phyloP scores from a whole-genome alignment of 2,329 filamentous ascomycete genomes.

The Curvularia hawaiiensis region DNA sequence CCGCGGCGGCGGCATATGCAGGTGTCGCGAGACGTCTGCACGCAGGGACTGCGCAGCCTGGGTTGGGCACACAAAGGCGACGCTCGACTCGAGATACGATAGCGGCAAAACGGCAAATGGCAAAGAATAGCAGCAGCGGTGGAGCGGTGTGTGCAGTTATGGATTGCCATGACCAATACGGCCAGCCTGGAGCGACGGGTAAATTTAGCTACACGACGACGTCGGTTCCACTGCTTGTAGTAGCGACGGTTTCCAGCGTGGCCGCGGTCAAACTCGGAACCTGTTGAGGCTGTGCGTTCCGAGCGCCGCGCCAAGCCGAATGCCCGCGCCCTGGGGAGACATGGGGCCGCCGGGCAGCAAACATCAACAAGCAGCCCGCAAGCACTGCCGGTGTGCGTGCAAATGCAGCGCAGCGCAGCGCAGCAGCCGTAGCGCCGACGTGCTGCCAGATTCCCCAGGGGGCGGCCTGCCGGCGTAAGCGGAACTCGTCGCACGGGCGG shows the following conservation, averaged over 20 bases:
- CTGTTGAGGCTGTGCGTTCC: slow-evolving; percentile 33
- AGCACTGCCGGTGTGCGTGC: too few relatives aligned
- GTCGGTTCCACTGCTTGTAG: slow-evolving; percentile 3
- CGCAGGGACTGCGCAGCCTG: slow-evolving; percentile 8
- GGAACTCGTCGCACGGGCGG: slow-evolving; percentile 22
- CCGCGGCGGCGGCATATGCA: slow-evolving; percentile 19
- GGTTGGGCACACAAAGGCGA: slow-evolving; percentile 2
- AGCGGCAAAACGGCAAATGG: slow-evolving; percentile 9
- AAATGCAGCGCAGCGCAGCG: slow-evolving; percentile 6
- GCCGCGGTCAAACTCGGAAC: slow-evolving; percentile 44
- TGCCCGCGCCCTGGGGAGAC: slow-evolving; percentile 3
- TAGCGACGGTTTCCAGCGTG: slow-evolving; percentile 42
- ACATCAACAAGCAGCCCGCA: slow-evolving; percentile 1
- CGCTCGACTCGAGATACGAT: slow-evolving; percentile 9
- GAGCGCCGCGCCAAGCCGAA: slow-evolving; percentile 34
- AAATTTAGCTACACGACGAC: slow-evolving; percentile 33
- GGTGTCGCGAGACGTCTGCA: slow-evolving; percentile 21
- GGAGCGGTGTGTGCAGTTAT: slow-evolving; percentile 19
- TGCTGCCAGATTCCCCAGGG: slow-evolving; percentile 17
- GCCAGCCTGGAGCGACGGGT: slow-evolving; percentile 23
- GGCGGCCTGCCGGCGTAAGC: slow-evolving; percentile 29
- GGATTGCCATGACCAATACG: slow-evolving; percentile 26
- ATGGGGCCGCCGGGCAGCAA: slow-evolving; percentile 13
- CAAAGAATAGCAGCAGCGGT: slow-evolving; percentile 4
- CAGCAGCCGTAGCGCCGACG: not conserved